Base-by-base conservation (phyloP, 1,284 basidiomycete genomes). In the Dichomitus squalens region DNA sequence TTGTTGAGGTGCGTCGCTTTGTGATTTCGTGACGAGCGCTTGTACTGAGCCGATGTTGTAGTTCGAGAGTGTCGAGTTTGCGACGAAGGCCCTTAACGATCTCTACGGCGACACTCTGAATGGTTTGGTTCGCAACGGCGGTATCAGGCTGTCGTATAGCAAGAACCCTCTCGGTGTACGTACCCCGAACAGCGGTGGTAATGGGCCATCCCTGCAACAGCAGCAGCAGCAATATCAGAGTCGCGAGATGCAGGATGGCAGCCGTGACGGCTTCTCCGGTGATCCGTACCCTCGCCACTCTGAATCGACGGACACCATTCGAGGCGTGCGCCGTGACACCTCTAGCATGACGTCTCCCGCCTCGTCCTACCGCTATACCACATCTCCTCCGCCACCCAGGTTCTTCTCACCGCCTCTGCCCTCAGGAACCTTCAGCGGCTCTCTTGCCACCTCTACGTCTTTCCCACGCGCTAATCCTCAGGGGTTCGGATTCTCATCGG, bases 61-160 rank as follows among this genome's bases (percentile, higher is more conserved):
- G 89, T 98, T 98, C 66, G 93, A 96, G 62, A 94, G 95, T 70
- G 94, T 98, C 21, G 75, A 81, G 9, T 86, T 81, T 67, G 96
- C 96, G 2, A 87, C 92, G 4, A 87, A 85, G 71, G 93, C 95
- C 14, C 81, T 98, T 71, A 86, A 88, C 60, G 92, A 96, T 49
- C 80, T 98, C 57, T 95, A 96, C 62, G 96, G 96, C n/a, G 84
- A 96, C 70, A 93, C 87, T 9, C 80, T 99, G 36, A 86, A 87
- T 61, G 95, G 96, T 1, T 77, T 96, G 23, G 92, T 99, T 72
- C 97, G 96, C 75, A 93, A 93, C 58, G 93, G 92, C 36, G 94
- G 95, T 5, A 97, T 99, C 59, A 90, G 96, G 35, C 77, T 99
- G 56, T 96, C 95, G 16, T 99, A 96, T 74, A 96, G 93, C 74